Conservation (phyloP, 768 basidiomycete species). For the Lentinus brumalis region DNA sequence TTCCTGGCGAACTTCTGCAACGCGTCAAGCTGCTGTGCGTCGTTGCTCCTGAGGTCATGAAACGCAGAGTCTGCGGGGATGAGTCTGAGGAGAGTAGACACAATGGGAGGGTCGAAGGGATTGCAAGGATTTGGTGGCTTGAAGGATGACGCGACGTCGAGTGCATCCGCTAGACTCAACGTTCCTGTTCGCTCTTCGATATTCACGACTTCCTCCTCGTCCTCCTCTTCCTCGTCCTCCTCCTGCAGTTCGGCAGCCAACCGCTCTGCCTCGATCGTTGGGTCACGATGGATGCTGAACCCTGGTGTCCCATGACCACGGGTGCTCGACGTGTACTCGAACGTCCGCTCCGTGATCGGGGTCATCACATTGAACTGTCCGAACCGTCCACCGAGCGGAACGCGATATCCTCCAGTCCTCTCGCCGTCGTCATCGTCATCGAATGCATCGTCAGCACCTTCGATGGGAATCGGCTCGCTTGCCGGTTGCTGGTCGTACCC, state of each 20-base stretch:
- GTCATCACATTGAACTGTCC: slow-evolving; percentile 93
- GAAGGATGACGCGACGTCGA: slow-evolving; percentile 64
- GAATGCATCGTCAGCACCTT: not conserved
- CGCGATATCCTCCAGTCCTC: slow-evolving; percentile 27
- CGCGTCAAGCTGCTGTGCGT: slow-evolving; percentile 60
- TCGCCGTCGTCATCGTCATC: slow-evolving; percentile 25
- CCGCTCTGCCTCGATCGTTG: slow-evolving; percentile 53
- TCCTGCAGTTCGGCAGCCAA: slow-evolving; percentile 47
- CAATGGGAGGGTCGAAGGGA: slow-evolving; percentile 70
- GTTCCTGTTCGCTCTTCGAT: slow-evolving; percentile 65
- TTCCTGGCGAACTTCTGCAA: slow-evolving; percentile 74
- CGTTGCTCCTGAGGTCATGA: slow-evolving; percentile 56
- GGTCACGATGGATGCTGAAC: slow-evolving; percentile 33
- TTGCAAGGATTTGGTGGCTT: slow-evolving; percentile 86
- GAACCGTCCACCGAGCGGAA: slow-evolving; percentile 73
- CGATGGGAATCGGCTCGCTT: slow-evolving; percentile 7
- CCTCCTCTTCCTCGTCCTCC: slow-evolving; percentile 31
- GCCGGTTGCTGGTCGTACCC: slow-evolving; percentile 4
- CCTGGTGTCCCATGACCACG: slow-evolving; percentile 37
- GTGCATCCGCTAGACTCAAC: slow-evolving; percentile 64
- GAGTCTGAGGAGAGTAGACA: slow-evolving; percentile 64
- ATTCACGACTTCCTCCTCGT: slow-evolving; percentile 20
- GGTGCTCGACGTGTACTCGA: slow-evolving; percentile 76
- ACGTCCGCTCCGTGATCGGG: slow-evolving; percentile 93
- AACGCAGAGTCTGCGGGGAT: slow-evolving; percentile 62